A percentile compares a stretch with the other conserved stretches of the same genome.
Evolutionary conservation across 306 rosid species (phyloP).

Genomic region (Biancaea sappan): DNA sequence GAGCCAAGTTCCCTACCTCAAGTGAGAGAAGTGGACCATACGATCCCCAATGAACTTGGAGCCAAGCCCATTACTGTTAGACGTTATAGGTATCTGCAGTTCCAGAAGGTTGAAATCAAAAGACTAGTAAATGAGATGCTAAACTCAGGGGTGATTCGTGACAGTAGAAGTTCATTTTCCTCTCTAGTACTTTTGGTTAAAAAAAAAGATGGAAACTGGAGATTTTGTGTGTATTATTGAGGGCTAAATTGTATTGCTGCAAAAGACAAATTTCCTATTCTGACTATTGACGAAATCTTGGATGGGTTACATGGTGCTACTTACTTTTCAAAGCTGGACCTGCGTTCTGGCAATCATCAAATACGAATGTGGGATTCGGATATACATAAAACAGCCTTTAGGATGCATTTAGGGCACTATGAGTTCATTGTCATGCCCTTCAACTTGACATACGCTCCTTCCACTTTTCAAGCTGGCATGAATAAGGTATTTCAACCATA

Average conservation of each 20-base stretch:
- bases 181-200: not conserved
- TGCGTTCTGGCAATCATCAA: not conserved
- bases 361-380: not conserved
- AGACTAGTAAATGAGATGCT: not conserved
- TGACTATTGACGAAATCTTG: not conserved
- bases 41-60: no score
- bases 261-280: not conserved
- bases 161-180: not conserved
- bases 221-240: not conserved
- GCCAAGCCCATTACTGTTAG: no score
- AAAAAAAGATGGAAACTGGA: not conserved
- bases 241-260: not conserved
- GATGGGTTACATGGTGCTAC: no score
- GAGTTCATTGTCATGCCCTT: not conserved
- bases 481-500: not conserved
- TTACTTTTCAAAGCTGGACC: not conserved
- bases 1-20: no score
- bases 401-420: not conserved
- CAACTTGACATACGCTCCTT: not conserved
- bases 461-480: not conserved
- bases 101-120: not conserved
- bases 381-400: not conserved
- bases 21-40: no score
- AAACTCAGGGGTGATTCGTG: not conserved
- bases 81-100: not conserved